A percentile compares a stretch with the other conserved stretches of the same genome.
Conservation (phyloP, 2,329 filamentous ascomycete genomes). For the Lecanicillium sp. region DNA sequence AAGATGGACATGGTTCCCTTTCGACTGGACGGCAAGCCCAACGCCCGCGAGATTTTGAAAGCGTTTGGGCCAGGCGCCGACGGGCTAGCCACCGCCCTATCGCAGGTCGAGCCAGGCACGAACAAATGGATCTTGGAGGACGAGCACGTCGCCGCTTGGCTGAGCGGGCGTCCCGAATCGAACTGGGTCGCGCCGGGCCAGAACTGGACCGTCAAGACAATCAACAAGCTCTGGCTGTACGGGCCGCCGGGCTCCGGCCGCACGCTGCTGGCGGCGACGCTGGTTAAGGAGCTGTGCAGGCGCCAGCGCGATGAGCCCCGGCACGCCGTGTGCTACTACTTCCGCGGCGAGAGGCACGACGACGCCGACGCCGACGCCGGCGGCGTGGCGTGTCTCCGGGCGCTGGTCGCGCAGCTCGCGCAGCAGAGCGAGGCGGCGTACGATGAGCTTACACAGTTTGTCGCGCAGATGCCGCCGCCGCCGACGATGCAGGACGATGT, state of each 20-base stretch:
- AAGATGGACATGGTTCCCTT: conserved; percentile 4
- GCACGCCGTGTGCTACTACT: conserved; percentile 5
- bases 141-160: conserved; percentile 8
- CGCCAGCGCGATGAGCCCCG: not conserved
- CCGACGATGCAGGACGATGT: not conserved
- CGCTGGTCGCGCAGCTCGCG: conserved; percentile 5
- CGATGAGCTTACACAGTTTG: not conserved
- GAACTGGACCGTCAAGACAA: not conserved
- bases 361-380: not conserved
- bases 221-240: conserved; percentile 9
- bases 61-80: not conserved
- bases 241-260: conserved; percentile 3
- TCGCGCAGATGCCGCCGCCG: not conserved
- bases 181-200: conserved; percentile 9
- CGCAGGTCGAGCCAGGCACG: conserved; percentile 1
- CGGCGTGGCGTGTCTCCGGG: not conserved
- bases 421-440: conserved; percentile 1
- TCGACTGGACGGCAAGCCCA: not conserved
- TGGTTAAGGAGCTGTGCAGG: not conserved
- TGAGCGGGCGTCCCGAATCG: not conserved
- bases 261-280: conserved; percentile 2
- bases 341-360: not conserved
- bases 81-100: not conserved
- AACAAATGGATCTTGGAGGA: conserved; percentile 3
- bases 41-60: not conserved